Conservation (phyloP, 148 eudicot species). For the Chenopodium berlandieri region DNA sequence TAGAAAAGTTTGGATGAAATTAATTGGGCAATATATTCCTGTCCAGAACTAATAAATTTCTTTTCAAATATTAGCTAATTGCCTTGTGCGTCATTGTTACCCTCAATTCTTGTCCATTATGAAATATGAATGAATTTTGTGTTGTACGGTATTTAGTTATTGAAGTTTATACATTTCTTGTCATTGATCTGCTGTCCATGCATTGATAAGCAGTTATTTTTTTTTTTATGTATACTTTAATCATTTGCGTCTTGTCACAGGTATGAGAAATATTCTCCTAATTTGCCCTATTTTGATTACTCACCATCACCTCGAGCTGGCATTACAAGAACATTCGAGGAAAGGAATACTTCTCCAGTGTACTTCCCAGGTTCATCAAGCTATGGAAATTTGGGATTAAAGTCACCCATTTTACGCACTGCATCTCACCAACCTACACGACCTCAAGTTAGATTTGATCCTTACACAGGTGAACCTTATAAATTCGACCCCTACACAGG, state of each 20-base stretch:
- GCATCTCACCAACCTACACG: slow-evolving; percentile 38
- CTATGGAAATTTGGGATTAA: slow-evolving; percentile 33
- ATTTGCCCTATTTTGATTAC: slow-evolving; percentile 38
- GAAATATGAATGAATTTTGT: background rate
- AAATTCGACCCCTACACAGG: slow-evolving; percentile 86
- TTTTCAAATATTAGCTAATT: background rate
- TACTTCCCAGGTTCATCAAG: background rate
- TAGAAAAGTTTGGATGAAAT: too few species aligned
- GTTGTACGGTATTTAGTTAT: too few species aligned
- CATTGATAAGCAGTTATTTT: background rate
- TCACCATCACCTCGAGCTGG: slow-evolving; percentile 41
- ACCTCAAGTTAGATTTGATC: slow-evolving; percentile 59
- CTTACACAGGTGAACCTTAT: slow-evolving; percentile 74
- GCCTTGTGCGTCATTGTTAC: background rate
- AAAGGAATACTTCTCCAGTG: slow-evolving; percentile 15
- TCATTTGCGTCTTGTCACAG: slow-evolving; percentile 23
- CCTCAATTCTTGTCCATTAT: background rate
- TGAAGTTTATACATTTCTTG: too few species aligned
- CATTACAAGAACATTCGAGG: slow-evolving; percentile 14
- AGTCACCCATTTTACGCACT: slow-evolving; percentile 20
- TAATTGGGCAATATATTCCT: background rate
- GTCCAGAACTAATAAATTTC: background rate
- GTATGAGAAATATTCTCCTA: slow-evolving; percentile 41
- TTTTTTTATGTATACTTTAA: background rate
- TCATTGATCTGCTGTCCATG: background rate